Conservation (phyloP, 2,329 filamentous ascomycete genomes). For the Apiospora pterosperma region DNA sequence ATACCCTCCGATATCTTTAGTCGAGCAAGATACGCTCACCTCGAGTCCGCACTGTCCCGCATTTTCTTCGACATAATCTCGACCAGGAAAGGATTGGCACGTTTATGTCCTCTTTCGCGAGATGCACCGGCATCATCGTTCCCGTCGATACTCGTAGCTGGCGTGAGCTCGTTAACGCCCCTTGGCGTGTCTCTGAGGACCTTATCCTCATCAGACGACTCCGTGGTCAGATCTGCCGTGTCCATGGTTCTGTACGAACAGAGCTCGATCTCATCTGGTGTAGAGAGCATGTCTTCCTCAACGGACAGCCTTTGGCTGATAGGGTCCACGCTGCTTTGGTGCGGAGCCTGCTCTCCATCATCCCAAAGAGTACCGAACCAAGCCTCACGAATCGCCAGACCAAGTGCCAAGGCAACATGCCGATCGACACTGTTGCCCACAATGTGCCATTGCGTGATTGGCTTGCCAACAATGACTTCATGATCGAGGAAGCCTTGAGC, state of each 20-base stretch:
- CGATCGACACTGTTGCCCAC: slow-evolving; percentile 77
- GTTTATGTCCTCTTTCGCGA: not conserved
- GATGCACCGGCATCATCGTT: not conserved
- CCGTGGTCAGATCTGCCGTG: not conserved
- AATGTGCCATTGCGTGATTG: slow-evolving; percentile 57
- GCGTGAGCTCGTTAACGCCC: not conserved
- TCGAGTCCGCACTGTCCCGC: not conserved
- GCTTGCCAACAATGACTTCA: slow-evolving; percentile 63
- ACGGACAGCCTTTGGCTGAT: not conserved
- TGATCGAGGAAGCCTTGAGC: slow-evolving; percentile 69
- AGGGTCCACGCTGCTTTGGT: not conserved
- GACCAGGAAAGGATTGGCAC: not conserved
- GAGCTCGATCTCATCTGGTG: not conserved
- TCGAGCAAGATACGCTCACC: not conserved
- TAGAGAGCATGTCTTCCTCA: not conserved
- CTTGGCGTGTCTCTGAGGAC: not conserved
- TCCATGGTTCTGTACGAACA: not conserved
- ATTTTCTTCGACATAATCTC: not conserved
- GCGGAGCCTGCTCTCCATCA: not conserved
- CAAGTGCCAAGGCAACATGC: slow-evolving; percentile 63
- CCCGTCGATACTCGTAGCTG: not conserved
- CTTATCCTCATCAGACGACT: not conserved
- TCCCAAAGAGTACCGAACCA: slow-evolving; percentile 34
- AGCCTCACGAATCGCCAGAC: slow-evolving; percentile 60
- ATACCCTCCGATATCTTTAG: not conserved